A percentile compares a stretch with the other conserved stretches of the same genome.
Evolutionary conservation across 306 rosid species (phyloP).

Genomic region (Gynostemma pentaphyllum): DNA sequence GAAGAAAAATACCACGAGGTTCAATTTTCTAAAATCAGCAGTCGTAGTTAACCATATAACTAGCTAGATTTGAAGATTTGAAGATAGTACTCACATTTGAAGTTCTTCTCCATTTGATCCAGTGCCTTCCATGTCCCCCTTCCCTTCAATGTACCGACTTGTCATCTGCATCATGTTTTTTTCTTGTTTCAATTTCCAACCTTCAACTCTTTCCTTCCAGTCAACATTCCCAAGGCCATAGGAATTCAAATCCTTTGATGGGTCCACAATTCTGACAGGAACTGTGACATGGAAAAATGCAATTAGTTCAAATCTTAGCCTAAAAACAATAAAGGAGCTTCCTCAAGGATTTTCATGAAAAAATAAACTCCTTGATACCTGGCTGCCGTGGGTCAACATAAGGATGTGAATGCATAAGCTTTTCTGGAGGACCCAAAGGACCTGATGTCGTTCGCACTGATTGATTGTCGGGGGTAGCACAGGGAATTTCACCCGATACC

Average conservation of each 20-base stretch:
- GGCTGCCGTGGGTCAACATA: slow-evolving; percentile 83
- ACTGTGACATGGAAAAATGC: slow-evolving; percentile 31
- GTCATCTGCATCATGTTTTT: slow-evolving; percentile 67
- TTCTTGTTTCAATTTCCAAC: slow-evolving; percentile 97
- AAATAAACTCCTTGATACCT: slow-evolving; percentile 32
- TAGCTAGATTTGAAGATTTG: neutral
- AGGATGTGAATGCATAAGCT: slow-evolving; percentile 44
- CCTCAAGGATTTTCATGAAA: neutral
- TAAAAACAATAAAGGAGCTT: slow-evolving; percentile 13
- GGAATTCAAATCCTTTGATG: slow-evolving; percentile 87
- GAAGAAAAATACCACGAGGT: neutral
- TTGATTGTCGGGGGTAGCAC: slow-evolving; percentile 79
- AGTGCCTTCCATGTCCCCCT: slow-evolving; percentile 93
- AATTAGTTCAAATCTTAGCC: slow-evolving; percentile 14
- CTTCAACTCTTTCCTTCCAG: slow-evolving; percentile 99
- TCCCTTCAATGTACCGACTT: slow-evolving; percentile 72
- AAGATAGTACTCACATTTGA: slow-evolving; percentile 50
- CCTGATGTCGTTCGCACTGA: slow-evolving; percentile 89
- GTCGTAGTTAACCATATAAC: neutral
- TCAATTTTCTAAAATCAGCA: neutral
- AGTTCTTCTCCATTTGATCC: slow-evolving; percentile 98
- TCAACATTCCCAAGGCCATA: slow-evolving; percentile 98
- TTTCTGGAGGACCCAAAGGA: slow-evolving; percentile 80
- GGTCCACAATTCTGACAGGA: slow-evolving; percentile 86
- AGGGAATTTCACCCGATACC: slow-evolving; percentile 92